These are phyloP conservation scores for Lasiosphaeria miniovina DNA, from an alignment of 495 filamentous ascomycete species.

Conservation along the genomic window DNA sequence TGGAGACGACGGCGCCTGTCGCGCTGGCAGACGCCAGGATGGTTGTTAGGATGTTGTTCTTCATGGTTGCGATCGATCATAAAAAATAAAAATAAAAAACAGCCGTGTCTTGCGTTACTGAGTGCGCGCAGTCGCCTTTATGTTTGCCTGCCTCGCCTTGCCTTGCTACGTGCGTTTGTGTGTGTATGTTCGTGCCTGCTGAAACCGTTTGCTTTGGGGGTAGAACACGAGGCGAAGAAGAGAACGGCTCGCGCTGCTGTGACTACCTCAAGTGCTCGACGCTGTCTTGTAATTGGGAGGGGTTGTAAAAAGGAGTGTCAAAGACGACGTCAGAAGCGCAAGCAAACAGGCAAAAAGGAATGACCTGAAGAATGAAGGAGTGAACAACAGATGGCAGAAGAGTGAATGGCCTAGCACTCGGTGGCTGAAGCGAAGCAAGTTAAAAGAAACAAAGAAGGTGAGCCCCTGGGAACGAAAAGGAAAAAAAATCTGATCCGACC, in stretches of 20 bases:
- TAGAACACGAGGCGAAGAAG: not conserved
- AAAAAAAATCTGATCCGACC: too few species aligned
- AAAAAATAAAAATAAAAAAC: not conserved
- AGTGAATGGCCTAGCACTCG: too few species aligned
- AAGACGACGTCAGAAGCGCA: too few species aligned
- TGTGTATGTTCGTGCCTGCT: not conserved
- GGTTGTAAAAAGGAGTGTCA: too few species aligned
- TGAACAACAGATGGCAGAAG: too few species aligned
- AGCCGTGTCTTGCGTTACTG: not conserved
- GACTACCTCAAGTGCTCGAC: too few species aligned
- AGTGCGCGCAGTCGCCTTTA: not conserved
- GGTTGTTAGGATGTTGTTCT: not conserved
- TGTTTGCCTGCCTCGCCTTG: not conserved
- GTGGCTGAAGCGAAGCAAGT: too few species aligned
- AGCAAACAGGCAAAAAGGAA: too few species aligned
- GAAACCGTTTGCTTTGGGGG: not conserved
- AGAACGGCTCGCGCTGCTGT: not conserved
- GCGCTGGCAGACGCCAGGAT: constrained; percentile 8
- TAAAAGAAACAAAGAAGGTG: too few species aligned
- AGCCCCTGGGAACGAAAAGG: too few species aligned
- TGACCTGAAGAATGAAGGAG: too few species aligned
- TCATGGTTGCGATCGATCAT: constrained; percentile 8
- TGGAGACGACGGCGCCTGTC: not conserved
- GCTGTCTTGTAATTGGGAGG: too few species aligned
- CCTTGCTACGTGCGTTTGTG: not conserved